phyloP scores from a whole-genome alignment of 345 rosid species.

The Bretschneidera sinensis region DNA sequence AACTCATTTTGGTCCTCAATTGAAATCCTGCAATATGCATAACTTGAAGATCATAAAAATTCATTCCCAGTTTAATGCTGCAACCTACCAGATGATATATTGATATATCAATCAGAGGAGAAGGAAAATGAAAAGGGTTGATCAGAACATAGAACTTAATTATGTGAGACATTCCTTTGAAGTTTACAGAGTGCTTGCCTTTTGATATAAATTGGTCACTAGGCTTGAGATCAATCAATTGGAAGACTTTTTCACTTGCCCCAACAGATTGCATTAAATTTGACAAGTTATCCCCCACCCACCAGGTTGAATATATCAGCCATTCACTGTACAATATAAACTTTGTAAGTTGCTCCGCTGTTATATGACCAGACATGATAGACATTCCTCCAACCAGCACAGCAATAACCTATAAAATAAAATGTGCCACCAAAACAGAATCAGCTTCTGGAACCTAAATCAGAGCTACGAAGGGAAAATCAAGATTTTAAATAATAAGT shows the following conservation, averaged over 20 bases:
- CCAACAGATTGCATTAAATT: constrained; percentile 95
- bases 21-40: no score
- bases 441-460: constrained; percentile 1
- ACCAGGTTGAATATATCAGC: constrained; percentile 96
- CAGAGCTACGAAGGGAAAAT: neutral
- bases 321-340: constrained; percentile 92
- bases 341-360: constrained; percentile 93
- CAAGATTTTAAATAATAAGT: neutral
- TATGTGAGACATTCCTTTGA: neutral
- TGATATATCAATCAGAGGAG: neutral
- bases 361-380: constrained; percentile 77
- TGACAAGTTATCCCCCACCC: constrained; percentile 92
- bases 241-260: constrained; percentile 98
- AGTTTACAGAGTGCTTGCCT: constrained; percentile 48
- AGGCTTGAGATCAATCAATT: constrained; percentile 87
- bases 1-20: no score
- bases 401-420: constrained; percentile 62
- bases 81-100: constrained; percentile 5
- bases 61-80: constrained; percentile 7
- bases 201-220: constrained; percentile 70
- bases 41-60: no score
- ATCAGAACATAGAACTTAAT: constrained; percentile 7
- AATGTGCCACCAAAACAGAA: constrained; percentile 11
- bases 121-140: neutral
- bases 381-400: constrained; percentile 86